Evolutionary conservation across 768 basidiomycete genomes (phyloP), one percentile per base, ranked within the genome.

Genomic region (Candolleomyces aberdarensis): DNA sequence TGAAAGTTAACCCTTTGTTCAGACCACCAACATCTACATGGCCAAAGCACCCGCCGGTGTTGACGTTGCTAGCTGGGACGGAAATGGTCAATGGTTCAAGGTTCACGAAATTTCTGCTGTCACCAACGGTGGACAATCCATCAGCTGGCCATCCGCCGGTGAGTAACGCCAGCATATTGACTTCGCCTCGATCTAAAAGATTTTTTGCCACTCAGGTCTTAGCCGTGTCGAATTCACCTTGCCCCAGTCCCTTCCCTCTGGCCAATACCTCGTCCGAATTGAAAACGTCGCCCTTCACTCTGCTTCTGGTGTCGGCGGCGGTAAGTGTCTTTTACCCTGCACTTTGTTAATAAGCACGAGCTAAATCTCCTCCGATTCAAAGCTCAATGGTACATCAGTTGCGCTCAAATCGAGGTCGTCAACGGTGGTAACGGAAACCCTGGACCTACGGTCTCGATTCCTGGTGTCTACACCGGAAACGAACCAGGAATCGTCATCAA

Each of bases 51-150:
- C 80, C 22, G 67, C 67, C 3, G 58, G 46, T 52, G 63, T 65
- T 11, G 72, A 78, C 64, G 78, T 76, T 58, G 65, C 73, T 41
- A 64, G 62, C 41, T 79, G 74, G 67, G 77, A 75, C 49, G 78
- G 78, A 22, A 71, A 73, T 56, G 80, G 80, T 57, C 58, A 77
- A 46, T 80, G 79, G 78, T 80, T 80, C 72, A 76, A 77, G 73
- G 74, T 78, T n/a, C 69, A 79, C 63, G 66, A 80, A 67, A 75
- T 80, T 55, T 60, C 72, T 15, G 77, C 78, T 10, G 72, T 75
- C 20, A 80, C 78, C 11, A 64, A 80, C 65, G 77, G 78, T 44
- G 76, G 78, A 41, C 64, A 44, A 17, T 71, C 71, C 26, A 80
- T 79, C 62, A 66, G 66, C 20, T 80, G 70, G 67, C 80, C 78